These are phyloP conservation scores for Fraxinus pennsylvanica DNA, from an alignment of 257 asterid genomes.

Conservation along the genomic window DNA sequence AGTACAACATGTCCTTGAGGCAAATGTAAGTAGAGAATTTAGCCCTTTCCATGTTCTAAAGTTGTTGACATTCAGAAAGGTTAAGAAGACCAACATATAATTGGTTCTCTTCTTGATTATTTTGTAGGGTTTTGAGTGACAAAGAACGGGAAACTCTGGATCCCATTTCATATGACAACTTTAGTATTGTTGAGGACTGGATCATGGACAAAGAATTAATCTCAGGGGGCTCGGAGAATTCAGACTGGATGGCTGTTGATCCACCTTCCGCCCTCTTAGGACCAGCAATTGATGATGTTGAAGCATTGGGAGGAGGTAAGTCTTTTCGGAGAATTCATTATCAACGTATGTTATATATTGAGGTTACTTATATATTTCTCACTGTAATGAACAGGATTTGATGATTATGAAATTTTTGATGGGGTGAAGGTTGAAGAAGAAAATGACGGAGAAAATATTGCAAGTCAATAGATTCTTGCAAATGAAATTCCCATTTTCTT, in stretches of 20 bases:
- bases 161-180: conserved; percentile 67
- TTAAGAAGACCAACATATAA: conserved; percentile 5
- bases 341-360: neutral
- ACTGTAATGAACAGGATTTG: conserved; percentile 65
- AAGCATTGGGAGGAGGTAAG: conserved; percentile 82
- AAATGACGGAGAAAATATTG: conserved; percentile 46
- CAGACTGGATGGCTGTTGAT: conserved; percentile 80
- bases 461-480: conserved; percentile 26
- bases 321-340: conserved; percentile 10
- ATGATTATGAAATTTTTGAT: conserved; percentile 72
- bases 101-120: conserved; percentile 26
- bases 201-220: conserved; percentile 51
- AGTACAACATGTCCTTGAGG: conserved; percentile 73
- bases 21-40: conserved; percentile 54
- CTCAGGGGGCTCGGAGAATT: conserved; percentile 45
- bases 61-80: conserved; percentile 10
- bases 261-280: conserved; percentile 66
- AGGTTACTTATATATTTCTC: conserved; percentile 9
- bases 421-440: conserved; percentile 73
- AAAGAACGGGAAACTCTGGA: conserved; percentile 52
- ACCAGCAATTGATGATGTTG: conserved; percentile 61
- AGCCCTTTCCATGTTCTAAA: neutral
- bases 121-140: conserved; percentile 41
- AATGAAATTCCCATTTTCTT: neutral
- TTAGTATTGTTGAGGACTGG: conserved; percentile 71